Evolutionary conservation across 2,329 filamentous ascomycete genomes (phyloP).

Genomic region (Fusarium napiforme): DNA sequence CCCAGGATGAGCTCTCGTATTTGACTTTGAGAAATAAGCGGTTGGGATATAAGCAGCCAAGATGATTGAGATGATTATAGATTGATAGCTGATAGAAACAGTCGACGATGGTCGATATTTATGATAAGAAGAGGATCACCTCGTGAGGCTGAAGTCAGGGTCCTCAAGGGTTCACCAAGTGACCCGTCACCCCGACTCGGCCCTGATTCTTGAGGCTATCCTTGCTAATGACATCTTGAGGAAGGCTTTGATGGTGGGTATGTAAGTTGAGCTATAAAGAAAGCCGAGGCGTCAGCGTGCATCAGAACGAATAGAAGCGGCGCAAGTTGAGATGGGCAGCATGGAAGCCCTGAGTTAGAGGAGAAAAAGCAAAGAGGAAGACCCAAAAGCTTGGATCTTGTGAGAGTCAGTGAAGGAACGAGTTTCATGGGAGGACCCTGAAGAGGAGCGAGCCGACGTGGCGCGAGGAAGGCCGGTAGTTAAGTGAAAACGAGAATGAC

Average conservation of each 20-base stretch:
- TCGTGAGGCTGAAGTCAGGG: constrained; percentile 17
- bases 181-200: constrained; percentile 23
- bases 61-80: constrained; percentile 2
- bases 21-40: constrained; percentile 1
- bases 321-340: constrained; percentile 9
- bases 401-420: constrained; percentile 22
- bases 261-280: constrained; percentile 25
- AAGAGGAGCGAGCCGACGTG: constrained; percentile 36
- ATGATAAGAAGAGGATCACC: constrained; percentile 5
- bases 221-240: constrained; percentile 41
- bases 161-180: constrained; percentile 9
- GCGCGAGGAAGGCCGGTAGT: constrained; percentile 29
- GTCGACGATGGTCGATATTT: constrained; percentile 37
- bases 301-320: constrained; percentile 9
- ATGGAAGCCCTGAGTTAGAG: constrained; percentile 17
- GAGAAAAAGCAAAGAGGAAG: constrained; percentile 22
- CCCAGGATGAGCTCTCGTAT: constrained; percentile 3
- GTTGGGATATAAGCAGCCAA: not conserved
- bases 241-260: constrained; percentile 30
- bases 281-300: constrained; percentile 16
- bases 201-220: constrained; percentile 36
- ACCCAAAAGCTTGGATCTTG: constrained; percentile 36
- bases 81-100: not conserved
- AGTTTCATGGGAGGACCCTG: constrained; percentile 43
- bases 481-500: constrained; percentile 35